phyloP scores from a whole-genome alignment of 345 rosid genomes.

The Citrus reticulata region DNA sequence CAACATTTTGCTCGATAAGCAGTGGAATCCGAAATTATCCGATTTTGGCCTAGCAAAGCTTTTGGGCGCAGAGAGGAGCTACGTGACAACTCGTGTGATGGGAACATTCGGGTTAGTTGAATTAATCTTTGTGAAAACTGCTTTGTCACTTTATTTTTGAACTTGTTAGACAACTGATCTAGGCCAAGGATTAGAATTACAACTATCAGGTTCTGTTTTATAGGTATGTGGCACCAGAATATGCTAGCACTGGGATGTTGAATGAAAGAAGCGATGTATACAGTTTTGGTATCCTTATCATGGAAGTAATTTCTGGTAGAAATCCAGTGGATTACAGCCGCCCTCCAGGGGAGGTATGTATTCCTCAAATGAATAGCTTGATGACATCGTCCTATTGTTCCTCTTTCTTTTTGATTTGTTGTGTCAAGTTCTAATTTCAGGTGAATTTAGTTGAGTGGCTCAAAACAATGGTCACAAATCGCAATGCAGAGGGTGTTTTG shows the following conservation, averaged over 20 bases:
- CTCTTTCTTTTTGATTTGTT: background rate
- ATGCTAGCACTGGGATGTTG: conserved; percentile 98
- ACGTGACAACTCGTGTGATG: conserved; percentile 94
- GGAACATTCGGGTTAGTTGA: conserved; percentile 82
- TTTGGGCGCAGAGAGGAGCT: conserved; percentile 77
- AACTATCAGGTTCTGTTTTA: conserved; percentile 3
- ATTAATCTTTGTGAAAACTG: background rate
- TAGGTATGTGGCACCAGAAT: conserved; percentile 96
- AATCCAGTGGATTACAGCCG: conserved; percentile 95
- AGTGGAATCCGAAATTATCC: conserved; percentile 83
- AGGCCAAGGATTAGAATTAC: background rate
- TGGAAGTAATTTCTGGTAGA: conserved; percentile 93
- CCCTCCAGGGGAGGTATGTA: conserved; percentile 71
- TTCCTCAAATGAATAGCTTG: background rate
- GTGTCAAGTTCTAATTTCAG: conserved; percentile 30
- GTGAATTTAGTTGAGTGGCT: conserved; percentile 96
- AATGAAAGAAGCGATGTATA: conserved; percentile 94
- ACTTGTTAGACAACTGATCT: background rate
- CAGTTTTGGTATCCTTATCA: conserved; percentile 89
- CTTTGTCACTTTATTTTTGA: background rate
- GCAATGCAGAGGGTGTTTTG: conserved; percentile 76
- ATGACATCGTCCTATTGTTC: background rate
- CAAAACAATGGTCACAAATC: conserved; percentile 79
- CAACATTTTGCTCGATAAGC: conserved; percentile 86
- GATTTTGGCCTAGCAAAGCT: conserved; percentile 94